Evolutionary conservation across 768 basidiomycete genomes (phyloP).

Genomic region (Xerocomus potaroensis): DNA sequence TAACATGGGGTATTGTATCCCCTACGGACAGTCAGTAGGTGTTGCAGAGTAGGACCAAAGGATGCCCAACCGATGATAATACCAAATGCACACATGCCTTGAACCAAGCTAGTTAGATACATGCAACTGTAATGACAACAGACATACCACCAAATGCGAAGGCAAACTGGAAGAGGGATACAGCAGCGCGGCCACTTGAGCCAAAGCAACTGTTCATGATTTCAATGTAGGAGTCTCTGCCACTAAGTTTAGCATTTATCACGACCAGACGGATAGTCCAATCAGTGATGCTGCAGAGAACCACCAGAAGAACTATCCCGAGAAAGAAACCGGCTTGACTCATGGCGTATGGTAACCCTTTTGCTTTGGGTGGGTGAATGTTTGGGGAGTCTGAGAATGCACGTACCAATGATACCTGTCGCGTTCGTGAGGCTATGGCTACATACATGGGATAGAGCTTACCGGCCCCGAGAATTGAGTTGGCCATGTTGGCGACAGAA

Average conservation of each 20-base stretch:
- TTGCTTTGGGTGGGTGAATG: slow-evolving; percentile 6
- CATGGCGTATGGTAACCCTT: slow-evolving; percentile 93
- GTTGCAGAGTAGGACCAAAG: background rate
- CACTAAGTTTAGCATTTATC: slow-evolving; percentile 92
- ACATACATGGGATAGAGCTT: slow-evolving; percentile 19
- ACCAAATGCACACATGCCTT: slow-evolving; percentile 97
- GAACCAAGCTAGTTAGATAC: slow-evolving; percentile 5
- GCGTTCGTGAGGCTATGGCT: slow-evolving; percentile 15
- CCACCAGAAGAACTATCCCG: slow-evolving; percentile 76
- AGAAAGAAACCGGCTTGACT: slow-evolving; percentile 92
- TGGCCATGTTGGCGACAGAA: slow-evolving; percentile 91
- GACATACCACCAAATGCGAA: slow-evolving; percentile 91
- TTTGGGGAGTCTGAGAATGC: background rate
- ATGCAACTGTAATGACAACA: background rate
- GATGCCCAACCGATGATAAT: slow-evolving; percentile 71
- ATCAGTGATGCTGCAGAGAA: slow-evolving; percentile 83
- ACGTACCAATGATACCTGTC: slow-evolving; percentile 69
- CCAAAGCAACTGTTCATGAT: slow-evolving; percentile 96
- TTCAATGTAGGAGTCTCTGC: slow-evolving; percentile 86
- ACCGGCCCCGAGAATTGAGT: slow-evolving; percentile 94
- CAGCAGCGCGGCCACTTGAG: slow-evolving; percentile 82
- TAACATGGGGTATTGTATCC: slow-evolving; percentile 94
- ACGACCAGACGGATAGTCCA: slow-evolving; percentile 98
- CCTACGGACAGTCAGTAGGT: slow-evolving; percentile 38
- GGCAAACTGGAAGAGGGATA: slow-evolving; percentile 95